phyloP scores from a whole-genome alignment of 202 grass and related monocot genomes.

The Hordeum pubiflorum region DNA sequence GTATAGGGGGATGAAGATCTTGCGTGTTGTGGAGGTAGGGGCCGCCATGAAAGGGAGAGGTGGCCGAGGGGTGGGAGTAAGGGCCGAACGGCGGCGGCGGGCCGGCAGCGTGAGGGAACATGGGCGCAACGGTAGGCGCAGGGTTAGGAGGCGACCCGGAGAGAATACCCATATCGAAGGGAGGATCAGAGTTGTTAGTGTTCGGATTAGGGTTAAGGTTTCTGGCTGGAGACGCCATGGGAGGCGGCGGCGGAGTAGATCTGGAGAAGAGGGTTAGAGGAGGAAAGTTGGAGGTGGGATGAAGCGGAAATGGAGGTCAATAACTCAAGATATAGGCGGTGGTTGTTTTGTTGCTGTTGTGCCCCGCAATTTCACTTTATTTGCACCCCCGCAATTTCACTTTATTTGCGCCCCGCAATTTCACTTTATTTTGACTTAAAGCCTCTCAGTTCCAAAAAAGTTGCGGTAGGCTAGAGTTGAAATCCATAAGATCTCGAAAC shows the following conservation, averaged over 20 bases:
- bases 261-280: constrained; percentile 10
- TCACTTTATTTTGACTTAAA: too few relatives aligned
- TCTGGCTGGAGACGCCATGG: constrained; percentile 66
- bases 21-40: constrained; percentile 56
- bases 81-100: constrained; percentile 34
- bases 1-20: constrained; percentile 26
- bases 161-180: constrained; percentile 51
- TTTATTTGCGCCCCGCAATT: too few relatives aligned
- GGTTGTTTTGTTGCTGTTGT: not conserved
- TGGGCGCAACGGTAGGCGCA: constrained; percentile 30
- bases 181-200: not conserved
- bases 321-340: not conserved
- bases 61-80: constrained; percentile 52
- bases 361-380: not conserved
- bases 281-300: not conserved
- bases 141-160: constrained; percentile 46
- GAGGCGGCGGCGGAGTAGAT: constrained; percentile 38
- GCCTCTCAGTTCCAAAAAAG: too few relatives aligned
- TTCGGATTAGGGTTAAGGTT: constrained; percentile 45
- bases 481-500: too few relatives aligned
- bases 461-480: too few relatives aligned
- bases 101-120: constrained; percentile 20
- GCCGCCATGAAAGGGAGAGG: constrained; percentile 56
- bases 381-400: too few relatives aligned
- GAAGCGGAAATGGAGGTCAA: not conserved